These are phyloP conservation scores for Vitis amurensis DNA, from an alignment of 164 flowering plant species.

Conservation along the genomic window DNA sequence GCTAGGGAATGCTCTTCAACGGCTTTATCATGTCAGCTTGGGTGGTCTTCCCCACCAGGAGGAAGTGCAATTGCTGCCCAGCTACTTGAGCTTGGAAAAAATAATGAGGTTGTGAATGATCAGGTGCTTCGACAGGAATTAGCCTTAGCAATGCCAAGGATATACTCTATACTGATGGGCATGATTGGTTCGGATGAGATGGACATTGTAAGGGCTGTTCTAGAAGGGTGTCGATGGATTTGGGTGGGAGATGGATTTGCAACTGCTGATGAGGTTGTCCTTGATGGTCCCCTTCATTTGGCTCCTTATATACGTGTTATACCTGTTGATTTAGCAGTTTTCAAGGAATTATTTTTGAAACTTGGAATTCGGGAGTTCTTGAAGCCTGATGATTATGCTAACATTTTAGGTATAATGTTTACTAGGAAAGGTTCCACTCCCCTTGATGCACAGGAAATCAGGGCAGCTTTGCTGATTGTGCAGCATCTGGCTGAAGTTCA, in stretches of 20 bases:
- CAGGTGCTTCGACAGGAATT: constrained; percentile 81
- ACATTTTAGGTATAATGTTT: constrained; percentile 77
- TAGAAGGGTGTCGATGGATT: constrained; percentile 96
- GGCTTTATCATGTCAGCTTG: constrained; percentile 65
- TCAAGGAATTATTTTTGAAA: constrained; percentile 73
- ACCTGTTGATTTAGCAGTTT: constrained; percentile 91
- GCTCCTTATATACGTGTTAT: constrained; percentile 94
- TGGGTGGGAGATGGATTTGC: constrained; percentile 99
- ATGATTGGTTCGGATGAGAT: constrained; percentile 86
- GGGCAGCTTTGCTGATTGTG: constrained; percentile 79
- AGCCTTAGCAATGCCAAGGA: constrained; percentile 88
- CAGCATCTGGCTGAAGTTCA: constrained; percentile 91
- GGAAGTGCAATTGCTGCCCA: constrained; percentile 96
- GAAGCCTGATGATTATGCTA: constrained; percentile 72
- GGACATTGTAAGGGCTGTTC: constrained; percentile 91
- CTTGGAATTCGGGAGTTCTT: constrained; percentile 79
- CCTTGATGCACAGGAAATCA: constrained; percentile 72
- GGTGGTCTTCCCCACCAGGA: constrained; percentile 89
- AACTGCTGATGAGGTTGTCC: constrained; percentile 83
- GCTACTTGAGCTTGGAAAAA: constrained; percentile 96
- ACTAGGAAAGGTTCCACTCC: constrained; percentile 57
- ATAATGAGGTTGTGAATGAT: constrained; percentile 79
- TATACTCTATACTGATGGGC: constrained; percentile 67
- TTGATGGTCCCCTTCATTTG: constrained; percentile 90
- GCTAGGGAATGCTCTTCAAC: constrained; percentile 95